Evolutionary conservation across 2,329 filamentous ascomycete genomes (phyloP).

Genomic region (Fusarium robinianum): DNA sequence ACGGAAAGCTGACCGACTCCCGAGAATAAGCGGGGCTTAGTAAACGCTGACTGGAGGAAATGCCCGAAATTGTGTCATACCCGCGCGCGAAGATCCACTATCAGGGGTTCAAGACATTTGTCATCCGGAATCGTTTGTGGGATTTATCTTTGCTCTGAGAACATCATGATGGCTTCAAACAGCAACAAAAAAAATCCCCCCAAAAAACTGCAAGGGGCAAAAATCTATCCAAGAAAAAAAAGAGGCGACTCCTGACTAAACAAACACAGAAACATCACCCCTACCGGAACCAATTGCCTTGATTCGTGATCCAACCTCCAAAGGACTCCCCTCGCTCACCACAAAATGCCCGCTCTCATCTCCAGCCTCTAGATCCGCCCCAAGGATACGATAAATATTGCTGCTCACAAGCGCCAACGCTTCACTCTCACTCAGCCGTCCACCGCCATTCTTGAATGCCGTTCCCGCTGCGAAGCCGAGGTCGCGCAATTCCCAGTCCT

Average conservation of each 20-base stretch:
- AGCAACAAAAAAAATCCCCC: neutral
- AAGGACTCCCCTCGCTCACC: slow-evolving; percentile 65
- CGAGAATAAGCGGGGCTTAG: neutral
- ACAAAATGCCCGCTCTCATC: slow-evolving; percentile 56
- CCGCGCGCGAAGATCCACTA: slow-evolving; percentile 37
- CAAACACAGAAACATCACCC: slow-evolving; percentile 44
- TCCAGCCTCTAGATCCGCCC: slow-evolving; percentile 44
- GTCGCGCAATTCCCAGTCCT: slow-evolving; percentile 66
- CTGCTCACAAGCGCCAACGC: slow-evolving; percentile 61
- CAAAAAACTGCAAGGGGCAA: too few relatives aligned
- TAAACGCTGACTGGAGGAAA: slow-evolving; percentile 2
- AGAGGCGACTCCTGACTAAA: slow-evolving; percentile 19
- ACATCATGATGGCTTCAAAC: neutral
- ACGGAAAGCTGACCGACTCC: too few relatives aligned
- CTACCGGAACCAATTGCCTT: slow-evolving; percentile 53
- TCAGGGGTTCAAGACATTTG: slow-evolving; percentile 13
- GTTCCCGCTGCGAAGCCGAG: slow-evolving; percentile 64
- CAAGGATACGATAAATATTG: slow-evolving; percentile 63
- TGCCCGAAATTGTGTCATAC: slow-evolving; percentile 33
- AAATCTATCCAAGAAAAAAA: neutral
- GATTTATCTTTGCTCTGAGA: too few relatives aligned
- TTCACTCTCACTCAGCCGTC: slow-evolving; percentile 55
- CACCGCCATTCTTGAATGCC: slow-evolving; percentile 59
- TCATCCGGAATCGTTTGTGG: slow-evolving; percentile 16
- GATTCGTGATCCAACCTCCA: slow-evolving; percentile 62